Percentiles rank a stretch among this genome's conserved stretches.
Conservation (phyloP, 805 yeast genomes). For the Metschnikowia peoriensis region DNA sequence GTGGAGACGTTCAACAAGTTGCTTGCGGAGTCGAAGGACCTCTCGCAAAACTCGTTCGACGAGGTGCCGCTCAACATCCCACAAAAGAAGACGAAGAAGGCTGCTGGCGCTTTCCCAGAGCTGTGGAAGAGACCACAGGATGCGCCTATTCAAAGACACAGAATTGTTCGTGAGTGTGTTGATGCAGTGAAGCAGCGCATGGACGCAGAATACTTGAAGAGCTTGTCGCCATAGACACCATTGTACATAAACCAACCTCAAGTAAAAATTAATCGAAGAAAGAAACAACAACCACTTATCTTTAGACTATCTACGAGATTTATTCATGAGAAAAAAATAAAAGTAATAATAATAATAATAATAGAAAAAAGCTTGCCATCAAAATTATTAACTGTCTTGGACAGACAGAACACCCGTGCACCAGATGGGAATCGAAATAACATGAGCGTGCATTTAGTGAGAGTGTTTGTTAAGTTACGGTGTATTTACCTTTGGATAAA, state of each 20-base stretch:
- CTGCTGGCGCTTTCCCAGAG: conserved; percentile 60
- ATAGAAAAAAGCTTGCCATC: not conserved
- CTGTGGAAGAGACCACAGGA: conserved; percentile 70
- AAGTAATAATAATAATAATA: not conserved
- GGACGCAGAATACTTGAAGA: conserved; percentile 31
- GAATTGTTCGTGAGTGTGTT: conserved; percentile 33
- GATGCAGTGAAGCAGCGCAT: conserved; percentile 31
- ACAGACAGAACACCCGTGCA: not conserved
- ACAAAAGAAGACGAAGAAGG: conserved; percentile 51
- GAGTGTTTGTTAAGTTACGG: not conserved
- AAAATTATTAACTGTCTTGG: not conserved
- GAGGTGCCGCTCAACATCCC: conserved; percentile 84
- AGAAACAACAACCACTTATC: not conserved
- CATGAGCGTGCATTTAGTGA: not conserved
- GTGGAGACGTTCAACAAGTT: conserved; percentile 63
- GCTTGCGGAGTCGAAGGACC: conserved; percentile 61
- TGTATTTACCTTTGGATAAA: not conserved
- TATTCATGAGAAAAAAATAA: not conserved
- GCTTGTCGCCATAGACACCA: conserved; percentile 11
- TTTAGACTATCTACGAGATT: not conserved
- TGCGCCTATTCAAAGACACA: conserved; percentile 52
- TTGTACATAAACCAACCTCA: conserved; percentile 3
- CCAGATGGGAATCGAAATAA: not conserved
- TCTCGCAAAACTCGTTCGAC: conserved; percentile 56
- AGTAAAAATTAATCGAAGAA: too few relatives aligned